phyloP scores from a whole-genome alignment of 257 asterid genomes.

The Scutellaria barbata region DNA sequence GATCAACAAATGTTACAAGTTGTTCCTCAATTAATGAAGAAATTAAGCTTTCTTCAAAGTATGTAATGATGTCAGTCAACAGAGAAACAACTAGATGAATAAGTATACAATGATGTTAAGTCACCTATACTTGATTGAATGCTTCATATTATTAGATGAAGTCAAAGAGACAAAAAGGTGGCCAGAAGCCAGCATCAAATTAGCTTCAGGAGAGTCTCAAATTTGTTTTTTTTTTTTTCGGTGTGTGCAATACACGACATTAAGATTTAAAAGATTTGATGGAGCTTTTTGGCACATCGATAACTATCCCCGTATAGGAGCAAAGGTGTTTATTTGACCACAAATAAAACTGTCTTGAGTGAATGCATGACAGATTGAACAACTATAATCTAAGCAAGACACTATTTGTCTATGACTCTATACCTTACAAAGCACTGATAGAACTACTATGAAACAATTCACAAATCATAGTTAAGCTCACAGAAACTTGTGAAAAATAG shows the following conservation, averaged over 20 bases:
- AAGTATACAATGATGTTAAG: background rate
- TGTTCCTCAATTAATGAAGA: background rate
- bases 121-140: background rate
- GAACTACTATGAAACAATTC: background rate
- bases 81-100: background rate
- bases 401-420: background rate
- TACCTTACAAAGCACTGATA: background rate
- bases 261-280: background rate
- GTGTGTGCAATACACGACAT: background rate
- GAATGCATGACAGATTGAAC: background rate
- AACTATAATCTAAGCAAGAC: constrained; percentile 1
- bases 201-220: background rate
- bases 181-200: constrained; percentile 11
- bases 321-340: background rate
- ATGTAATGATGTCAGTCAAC: background rate
- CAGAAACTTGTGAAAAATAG: background rate
- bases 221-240: background rate
- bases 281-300: background rate
- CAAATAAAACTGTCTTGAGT: background rate
- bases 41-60: background rate
- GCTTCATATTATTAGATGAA: background rate
- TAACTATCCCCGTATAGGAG: constrained; percentile 2
- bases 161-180: background rate
- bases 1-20: background rate
- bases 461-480: constrained; percentile 1